Conservation (phyloP, 1,284 basidiomycete genomes). For the Moesziomyces sp. region DNA sequence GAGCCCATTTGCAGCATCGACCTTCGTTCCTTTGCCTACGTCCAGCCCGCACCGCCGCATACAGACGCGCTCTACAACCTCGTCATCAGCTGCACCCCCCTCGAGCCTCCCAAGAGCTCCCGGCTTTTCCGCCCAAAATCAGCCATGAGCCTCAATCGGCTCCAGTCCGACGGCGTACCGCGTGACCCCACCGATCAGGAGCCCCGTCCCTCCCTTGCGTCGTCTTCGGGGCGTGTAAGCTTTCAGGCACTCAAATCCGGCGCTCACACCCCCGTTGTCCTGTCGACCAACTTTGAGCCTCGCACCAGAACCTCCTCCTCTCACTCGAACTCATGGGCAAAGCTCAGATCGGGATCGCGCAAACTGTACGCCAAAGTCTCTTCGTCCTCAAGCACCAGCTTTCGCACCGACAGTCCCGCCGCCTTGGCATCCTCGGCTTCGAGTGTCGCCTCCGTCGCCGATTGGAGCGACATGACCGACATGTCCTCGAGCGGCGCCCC, state of each 20-base stretch:
- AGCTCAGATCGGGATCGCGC: conserved; percentile 21
- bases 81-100: conserved; percentile 9
- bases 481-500: conserved; percentile 13
- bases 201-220: conserved; percentile 4
- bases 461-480: conserved; percentile 8
- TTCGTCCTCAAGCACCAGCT: conserved; percentile 9
- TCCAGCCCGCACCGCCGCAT: background rate
- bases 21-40: conserved; percentile 16
- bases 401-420: background rate
- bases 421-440: conserved; percentile 3
- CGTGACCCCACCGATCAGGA: conserved; percentile 3
- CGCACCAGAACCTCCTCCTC: background rate
- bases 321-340: conserved; percentile 17
- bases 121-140: conserved; percentile 22
- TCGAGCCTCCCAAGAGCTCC: conserved; percentile 3
- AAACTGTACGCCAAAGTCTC: conserved; percentile 17
- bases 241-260: conserved; percentile 1
- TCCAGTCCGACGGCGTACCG: conserved; percentile 1
- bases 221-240: conserved; percentile 10
- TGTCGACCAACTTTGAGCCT: conserved; percentile 4
- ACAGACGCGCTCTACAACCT: conserved; percentile 7
- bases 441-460: conserved; percentile 4
- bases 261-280: background rate
- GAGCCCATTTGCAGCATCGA: conserved; percentile 16
- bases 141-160: conserved; percentile 15